Evolutionary conservation across 768 basidiomycete genomes (phyloP).

Genomic region (Hysterangium stoloniferum): DNA sequence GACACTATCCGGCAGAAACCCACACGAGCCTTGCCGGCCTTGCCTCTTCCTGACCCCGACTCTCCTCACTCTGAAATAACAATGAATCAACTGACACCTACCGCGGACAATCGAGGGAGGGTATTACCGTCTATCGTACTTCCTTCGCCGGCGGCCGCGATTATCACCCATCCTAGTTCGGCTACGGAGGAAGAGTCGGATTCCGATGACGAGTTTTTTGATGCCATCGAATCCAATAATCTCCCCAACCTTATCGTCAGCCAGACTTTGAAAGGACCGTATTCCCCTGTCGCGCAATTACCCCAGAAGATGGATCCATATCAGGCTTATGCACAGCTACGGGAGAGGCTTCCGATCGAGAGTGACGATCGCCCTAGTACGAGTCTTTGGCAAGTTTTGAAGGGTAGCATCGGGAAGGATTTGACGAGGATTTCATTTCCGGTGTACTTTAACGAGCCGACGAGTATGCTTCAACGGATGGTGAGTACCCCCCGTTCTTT

Average conservation of each 20-base stretch:
- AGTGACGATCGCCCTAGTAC: slow-evolving; percentile 79
- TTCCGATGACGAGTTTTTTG: slow-evolving; percentile 93
- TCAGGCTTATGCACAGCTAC: slow-evolving; percentile 57
- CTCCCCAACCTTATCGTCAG: slow-evolving; percentile 71
- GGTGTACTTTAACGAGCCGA: slow-evolving; percentile 89
- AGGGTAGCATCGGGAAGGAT: slow-evolving; percentile 93
- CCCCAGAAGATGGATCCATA: slow-evolving; percentile 43
- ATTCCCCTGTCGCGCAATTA: slow-evolving; percentile 18
- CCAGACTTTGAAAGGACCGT: slow-evolving; percentile 41
- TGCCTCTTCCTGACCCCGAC: not conserved
- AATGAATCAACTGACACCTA: slow-evolving; percentile 7
- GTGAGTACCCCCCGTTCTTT: slow-evolving; percentile 27
- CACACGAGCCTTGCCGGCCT: not conserved
- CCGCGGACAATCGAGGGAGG: not conserved
- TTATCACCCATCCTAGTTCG: not conserved
- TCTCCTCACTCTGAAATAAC: not conserved
- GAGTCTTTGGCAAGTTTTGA: slow-evolving; percentile 91
- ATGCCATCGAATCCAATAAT: slow-evolving; percentile 82
- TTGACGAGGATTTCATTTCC: slow-evolving; percentile 94
- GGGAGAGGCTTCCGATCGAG: slow-evolving; percentile 52
- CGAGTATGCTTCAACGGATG: slow-evolving; percentile 96
- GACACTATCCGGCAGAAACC: slow-evolving; percentile 3
- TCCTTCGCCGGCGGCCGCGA: not conserved
- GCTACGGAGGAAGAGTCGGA: slow-evolving; percentile 30
- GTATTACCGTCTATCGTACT: slow-evolving; percentile 11